Conservation (phyloP, 208 protist species). For the Acanthamoeba rhysodes region DNA sequence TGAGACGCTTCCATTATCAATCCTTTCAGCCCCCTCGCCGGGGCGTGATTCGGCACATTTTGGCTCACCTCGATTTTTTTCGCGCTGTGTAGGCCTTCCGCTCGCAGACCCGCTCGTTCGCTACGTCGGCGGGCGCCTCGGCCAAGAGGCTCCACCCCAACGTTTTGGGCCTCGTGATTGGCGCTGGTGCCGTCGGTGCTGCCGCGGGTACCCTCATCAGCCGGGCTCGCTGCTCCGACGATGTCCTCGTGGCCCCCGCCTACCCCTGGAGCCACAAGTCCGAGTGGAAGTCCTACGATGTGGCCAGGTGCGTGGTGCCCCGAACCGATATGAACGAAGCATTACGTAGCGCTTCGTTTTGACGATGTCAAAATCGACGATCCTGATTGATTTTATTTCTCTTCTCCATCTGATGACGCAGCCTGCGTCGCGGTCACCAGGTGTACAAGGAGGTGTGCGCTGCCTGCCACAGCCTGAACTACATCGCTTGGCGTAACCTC, state of each 20-base stretch:
- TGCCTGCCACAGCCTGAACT: slow-evolving; percentile 97
- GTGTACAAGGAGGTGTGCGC: slow-evolving; percentile 99
- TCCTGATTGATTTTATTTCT: not conserved
- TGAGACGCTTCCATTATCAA: not conserved
- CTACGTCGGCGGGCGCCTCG: not conserved
- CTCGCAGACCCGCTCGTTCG: slow-evolving; percentile 42
- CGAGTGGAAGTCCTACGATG: slow-evolving; percentile 86
- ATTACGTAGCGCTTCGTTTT: slow-evolving; percentile 35
- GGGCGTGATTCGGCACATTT: not conserved
- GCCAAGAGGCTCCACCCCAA: slow-evolving; percentile 48
- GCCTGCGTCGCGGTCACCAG: slow-evolving; percentile 96
- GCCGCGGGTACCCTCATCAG: slow-evolving; percentile 43
- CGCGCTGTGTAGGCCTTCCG: not conserved
- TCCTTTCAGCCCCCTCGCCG: not conserved
- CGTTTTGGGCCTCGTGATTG: slow-evolving; percentile 21
- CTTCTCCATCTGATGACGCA: not conserved
- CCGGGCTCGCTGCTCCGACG: slow-evolving; percentile 74
- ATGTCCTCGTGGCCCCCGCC: slow-evolving; percentile 85
- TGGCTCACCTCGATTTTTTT: not conserved
- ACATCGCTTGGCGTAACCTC: slow-evolving; percentile 98
- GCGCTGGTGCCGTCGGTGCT: slow-evolving; percentile 14
- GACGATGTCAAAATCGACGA: not conserved
- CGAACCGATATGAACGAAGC: not conserved
- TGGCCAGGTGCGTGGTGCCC: slow-evolving; percentile 75
- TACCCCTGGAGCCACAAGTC: slow-evolving; percentile 90